A percentile compares a stretch with the other conserved stretches of the same genome.
phyloP scores from a whole-genome alignment of 495 filamentous ascomycete species.

The Hypomontagnella submonticulosa region DNA sequence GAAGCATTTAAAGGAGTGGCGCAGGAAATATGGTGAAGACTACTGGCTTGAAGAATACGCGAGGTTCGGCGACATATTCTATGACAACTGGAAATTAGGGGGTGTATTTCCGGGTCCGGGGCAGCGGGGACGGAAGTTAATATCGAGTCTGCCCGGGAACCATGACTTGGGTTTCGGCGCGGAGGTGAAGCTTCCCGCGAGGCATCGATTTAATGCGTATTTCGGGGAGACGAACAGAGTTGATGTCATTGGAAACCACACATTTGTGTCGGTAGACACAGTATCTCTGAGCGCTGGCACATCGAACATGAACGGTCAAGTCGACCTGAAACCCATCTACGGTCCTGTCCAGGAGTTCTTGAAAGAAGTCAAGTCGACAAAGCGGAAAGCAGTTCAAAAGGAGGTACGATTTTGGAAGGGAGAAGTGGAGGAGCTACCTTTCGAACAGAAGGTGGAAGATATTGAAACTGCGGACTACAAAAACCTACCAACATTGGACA shows the following conservation, averaged over 20 bases:
- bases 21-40: slow-evolving; percentile 72
- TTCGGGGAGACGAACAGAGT: slow-evolving; percentile 91
- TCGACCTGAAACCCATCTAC: slow-evolving; percentile 71
- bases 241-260: slow-evolving; percentile 93
- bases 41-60: slow-evolving; percentile 88
- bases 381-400: slow-evolving; percentile 63
- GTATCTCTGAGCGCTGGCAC: slow-evolving; percentile 82
- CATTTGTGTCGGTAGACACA: slow-evolving; percentile 89
- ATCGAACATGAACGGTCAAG: slow-evolving; percentile 53
- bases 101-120: slow-evolving; percentile 51
- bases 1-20: slow-evolving; percentile 71
- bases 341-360: slow-evolving; percentile 81
- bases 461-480: slow-evolving; percentile 54
- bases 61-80: slow-evolving; percentile 83
- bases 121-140: slow-evolving; percentile 69
- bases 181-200: slow-evolving; percentile 80
- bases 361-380: slow-evolving; percentile 63
- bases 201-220: slow-evolving; percentile 84
- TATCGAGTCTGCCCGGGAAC: slow-evolving; percentile 89
- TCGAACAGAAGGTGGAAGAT: slow-evolving; percentile 65
- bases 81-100: slow-evolving; percentile 66
- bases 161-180: slow-evolving; percentile 96
- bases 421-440: slow-evolving; percentile 58
- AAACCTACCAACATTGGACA: slow-evolving; percentile 54
- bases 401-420: slow-evolving; percentile 65